Evolutionary conservation across 2,329 filamentous ascomycete species (phyloP).

Genomic region (Fusarium tuaranense): DNA sequence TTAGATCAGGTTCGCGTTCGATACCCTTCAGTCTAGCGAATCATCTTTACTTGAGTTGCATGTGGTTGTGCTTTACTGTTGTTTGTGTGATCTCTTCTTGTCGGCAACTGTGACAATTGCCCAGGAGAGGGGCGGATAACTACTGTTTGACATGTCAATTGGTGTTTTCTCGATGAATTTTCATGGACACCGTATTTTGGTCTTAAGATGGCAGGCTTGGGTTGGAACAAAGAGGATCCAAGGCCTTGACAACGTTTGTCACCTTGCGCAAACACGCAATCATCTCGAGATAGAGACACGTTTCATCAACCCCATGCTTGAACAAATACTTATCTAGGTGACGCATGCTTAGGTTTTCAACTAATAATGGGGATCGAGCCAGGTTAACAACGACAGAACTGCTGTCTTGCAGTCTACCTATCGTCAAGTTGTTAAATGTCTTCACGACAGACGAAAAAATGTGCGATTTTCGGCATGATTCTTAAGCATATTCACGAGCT

Average conservation of each 20-base stretch:
- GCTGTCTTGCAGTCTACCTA: not conserved
- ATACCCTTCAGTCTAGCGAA: slow-evolving; percentile 44
- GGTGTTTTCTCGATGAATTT: not conserved
- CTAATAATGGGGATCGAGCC: too few species aligned
- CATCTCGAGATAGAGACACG: not conserved
- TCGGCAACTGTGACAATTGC: not conserved
- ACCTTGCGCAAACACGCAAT: not conserved
- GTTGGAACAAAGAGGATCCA: not conserved
- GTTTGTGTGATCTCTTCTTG: not conserved
- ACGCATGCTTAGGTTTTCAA: too few species aligned
- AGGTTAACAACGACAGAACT: not conserved
- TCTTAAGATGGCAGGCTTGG: not conserved
- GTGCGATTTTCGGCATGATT: not conserved
- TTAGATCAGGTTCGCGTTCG: slow-evolving; percentile 42
- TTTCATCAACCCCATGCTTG: not conserved
- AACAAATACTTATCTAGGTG: not conserved
- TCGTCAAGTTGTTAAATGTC: not conserved
- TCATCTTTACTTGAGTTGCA: slow-evolving; percentile 13
- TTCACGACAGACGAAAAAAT: not conserved
- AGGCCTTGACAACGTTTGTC: not conserved
- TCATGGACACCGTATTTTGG: not conserved
- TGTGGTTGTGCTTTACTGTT: not conserved
- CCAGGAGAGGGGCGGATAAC: not conserved
- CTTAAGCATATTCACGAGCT: not conserved
- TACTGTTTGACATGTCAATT: not conserved